Conservation (phyloP, 306 rosid species). For the Mucuna pruriens region DNA sequence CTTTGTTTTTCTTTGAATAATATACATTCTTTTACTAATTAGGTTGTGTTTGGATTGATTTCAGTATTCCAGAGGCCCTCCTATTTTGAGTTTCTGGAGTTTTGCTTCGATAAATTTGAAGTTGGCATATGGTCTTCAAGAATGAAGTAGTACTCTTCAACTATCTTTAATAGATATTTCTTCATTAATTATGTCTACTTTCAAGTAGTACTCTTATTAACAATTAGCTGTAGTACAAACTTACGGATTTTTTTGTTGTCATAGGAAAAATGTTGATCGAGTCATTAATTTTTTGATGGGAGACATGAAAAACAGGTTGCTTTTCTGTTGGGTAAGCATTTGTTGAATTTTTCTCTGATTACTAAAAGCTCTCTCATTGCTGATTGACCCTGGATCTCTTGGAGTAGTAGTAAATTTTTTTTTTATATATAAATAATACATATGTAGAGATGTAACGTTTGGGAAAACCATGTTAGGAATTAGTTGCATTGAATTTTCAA, state of each 20-base stretch:
- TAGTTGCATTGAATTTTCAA: conserved; percentile 1
- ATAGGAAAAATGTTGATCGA: conserved; percentile 60
- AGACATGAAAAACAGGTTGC: conserved; percentile 59
- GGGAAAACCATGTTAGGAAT: neutral
- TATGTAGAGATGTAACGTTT: neutral
- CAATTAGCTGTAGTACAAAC: neutral
- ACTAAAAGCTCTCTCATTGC: neutral
- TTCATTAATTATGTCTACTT: neutral
- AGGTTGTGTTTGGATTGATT: conserved; percentile 27
- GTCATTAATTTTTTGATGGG: conserved; percentile 64
- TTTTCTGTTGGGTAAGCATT: conserved; percentile 81
- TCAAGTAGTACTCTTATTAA: neutral
- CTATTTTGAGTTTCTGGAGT: conserved; percentile 68
- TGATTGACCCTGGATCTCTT: neutral
- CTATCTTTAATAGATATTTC: neutral
- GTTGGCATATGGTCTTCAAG: conserved; percentile 49
- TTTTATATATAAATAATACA: neutral
- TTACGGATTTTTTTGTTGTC: conserved; percentile 15
- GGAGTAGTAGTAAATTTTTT: neutral
- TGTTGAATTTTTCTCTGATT: neutral
- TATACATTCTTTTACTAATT: conserved; percentile 29
- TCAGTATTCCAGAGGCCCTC: conserved; percentile 86
- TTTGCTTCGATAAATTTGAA: conserved; percentile 65
- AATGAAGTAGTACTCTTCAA: conserved; percentile 65
- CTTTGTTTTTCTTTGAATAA: neutral